Evolutionary conservation across 2,329 filamentous ascomycete species (phyloP), one percentile per base, ranked within the genome.

Genomic region (Xylaria sp.): DNA sequence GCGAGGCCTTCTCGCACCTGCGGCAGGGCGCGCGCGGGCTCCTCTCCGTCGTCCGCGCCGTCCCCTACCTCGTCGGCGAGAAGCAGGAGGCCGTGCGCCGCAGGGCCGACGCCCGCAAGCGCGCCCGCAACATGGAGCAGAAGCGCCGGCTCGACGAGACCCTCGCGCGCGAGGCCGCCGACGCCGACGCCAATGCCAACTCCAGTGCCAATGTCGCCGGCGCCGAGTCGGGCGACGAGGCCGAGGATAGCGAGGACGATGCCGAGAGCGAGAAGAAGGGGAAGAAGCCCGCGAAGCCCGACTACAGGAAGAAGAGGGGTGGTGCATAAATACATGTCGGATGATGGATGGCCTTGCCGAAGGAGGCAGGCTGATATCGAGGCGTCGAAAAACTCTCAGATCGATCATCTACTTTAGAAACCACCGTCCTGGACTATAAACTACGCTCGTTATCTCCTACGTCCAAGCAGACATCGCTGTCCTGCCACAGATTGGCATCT

Each of bases 21-120:
- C 56, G 50, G 29, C 48, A 66, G 37, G 76, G 69, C 18, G 18
- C 74, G 41, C 62, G 59, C 55, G 66, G 74, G 16, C 49, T 66
- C 16, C 59, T 71, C 13, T 60, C 63, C 13, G 72, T 71, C n/a
- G 55, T 73, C 21, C 58, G 57, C 49, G 66, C 67, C 11, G 57
- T 68, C 9, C 71, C 71, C 4, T 74, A 75, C 54, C 57, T 78
- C 21, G 16, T 73, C 22, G 53, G 67, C 26, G 73, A 77, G 63
- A 74, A 70, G 61, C 60, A 61, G n/a, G 70, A 76, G 56, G 48
- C 63, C 45, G 49, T 66, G 44, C 62, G 69, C 48, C 54, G 59
- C 44, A 64, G 63, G 58, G 57, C 57, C 2, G 72, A 73, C 29
- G 64, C 63, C 48, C 66, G 60, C 59, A 66, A 68, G 49, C 63